These are phyloP conservation scores for Acanthamoeba sp. DNA, from an alignment of 208 protist genomes.

Conservation along the genomic window DNA sequence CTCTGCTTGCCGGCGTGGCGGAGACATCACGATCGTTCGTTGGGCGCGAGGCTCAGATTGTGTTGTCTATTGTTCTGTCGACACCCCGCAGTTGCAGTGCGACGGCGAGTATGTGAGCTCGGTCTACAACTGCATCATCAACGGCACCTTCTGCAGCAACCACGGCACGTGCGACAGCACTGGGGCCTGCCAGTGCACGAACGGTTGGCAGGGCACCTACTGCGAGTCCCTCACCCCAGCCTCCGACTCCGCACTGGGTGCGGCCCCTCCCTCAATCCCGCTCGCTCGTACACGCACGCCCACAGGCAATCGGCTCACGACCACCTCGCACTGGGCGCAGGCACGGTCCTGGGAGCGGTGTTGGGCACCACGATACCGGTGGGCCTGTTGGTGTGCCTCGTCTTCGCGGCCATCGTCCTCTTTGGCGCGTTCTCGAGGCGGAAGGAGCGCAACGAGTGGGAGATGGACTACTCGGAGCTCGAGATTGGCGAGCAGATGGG, in stretches of 20 bases:
- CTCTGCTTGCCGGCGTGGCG: too few relatives aligned
- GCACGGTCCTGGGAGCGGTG: not conserved
- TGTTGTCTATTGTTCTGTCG: too few relatives aligned
- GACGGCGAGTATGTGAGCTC: not conserved
- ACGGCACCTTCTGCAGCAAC: constrained; percentile 47
- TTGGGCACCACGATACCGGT: not conserved
- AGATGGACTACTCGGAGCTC: constrained; percentile 31
- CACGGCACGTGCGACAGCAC: not conserved
- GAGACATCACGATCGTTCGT: too few relatives aligned
- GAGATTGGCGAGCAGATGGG: constrained; percentile 31
- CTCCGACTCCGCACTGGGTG: not conserved
- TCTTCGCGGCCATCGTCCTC: not conserved
- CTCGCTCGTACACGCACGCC: too few relatives aligned
- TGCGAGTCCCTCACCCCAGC: not conserved
- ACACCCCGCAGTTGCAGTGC: not conserved
- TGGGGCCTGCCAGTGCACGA: not conserved
- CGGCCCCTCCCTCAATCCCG: not conserved
- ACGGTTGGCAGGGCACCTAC: not conserved
- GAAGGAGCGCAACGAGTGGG: constrained; percentile 23
- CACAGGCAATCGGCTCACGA: not conserved
- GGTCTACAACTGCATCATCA: not conserved
- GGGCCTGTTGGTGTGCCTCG: not conserved
- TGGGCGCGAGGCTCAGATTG: too few relatives aligned
- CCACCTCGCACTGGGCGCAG: not conserved
- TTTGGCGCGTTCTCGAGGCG: not conserved